phyloP scores from a whole-genome alignment of 208 protist genomes.

The Trichomonas vaginalis region DNA sequence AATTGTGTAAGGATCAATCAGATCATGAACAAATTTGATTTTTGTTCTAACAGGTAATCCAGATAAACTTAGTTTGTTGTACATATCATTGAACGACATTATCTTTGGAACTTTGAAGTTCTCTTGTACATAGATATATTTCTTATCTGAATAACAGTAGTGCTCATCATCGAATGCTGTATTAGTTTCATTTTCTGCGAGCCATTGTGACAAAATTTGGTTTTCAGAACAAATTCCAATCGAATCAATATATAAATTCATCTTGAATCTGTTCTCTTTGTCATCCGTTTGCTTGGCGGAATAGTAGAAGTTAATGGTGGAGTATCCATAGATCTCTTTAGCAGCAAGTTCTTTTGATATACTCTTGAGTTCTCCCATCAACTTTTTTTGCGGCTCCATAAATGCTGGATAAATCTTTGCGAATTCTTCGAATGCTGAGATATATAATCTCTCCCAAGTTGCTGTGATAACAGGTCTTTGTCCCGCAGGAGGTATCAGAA shows the following conservation, averaged over 20 bases:
- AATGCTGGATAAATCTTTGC: background rate
- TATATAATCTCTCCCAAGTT: background rate
- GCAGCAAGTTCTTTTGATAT: background rate
- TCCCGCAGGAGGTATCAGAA: background rate
- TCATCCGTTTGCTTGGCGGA: background rate
- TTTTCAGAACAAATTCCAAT: background rate
- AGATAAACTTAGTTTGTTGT: background rate
- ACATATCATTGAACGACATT: background rate
- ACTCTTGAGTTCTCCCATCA: background rate
- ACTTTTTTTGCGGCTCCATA: background rate
- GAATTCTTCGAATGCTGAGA: background rate
- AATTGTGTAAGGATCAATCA: background rate
- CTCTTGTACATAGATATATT: background rate
- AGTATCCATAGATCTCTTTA: background rate
- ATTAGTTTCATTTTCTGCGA: background rate
- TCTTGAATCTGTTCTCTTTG: background rate
- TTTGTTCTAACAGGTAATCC: background rate
- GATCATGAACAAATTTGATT: background rate
- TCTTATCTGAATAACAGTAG: background rate
- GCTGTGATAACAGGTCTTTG: background rate
- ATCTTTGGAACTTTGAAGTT: background rate
- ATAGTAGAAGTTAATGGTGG: background rate
- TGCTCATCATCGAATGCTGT: background rate
- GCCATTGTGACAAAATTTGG: background rate
- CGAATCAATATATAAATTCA: background rate